A percentile compares a stretch with the other conserved stretches of the same genome.
phyloP scores from a whole-genome alignment of 176 grass and related monocot species.

The Avena insularis region DNA sequence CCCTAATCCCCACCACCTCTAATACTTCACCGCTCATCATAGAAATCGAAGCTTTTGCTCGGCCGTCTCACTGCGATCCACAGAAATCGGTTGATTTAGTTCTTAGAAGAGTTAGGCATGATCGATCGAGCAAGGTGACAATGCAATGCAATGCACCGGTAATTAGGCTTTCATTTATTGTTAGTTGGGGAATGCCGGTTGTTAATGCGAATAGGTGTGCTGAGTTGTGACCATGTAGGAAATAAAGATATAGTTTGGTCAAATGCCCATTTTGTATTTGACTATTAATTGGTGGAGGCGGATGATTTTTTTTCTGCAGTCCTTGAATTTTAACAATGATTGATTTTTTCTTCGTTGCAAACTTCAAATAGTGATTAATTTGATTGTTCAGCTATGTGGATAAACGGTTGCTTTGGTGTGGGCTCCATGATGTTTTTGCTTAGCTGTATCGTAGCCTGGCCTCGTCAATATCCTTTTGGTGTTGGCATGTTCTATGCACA shows the following conservation, averaged over 20 bases:
- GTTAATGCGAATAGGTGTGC: not conserved
- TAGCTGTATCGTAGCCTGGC: constrained; percentile 30
- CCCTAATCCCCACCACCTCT: not conserved
- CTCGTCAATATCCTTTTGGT: not conserved
- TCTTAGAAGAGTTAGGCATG: not conserved
- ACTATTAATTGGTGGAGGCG: not conserved
- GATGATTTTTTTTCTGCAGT: constrained; percentile 20
- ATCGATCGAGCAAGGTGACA: not conserved
- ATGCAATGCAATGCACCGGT: not conserved
- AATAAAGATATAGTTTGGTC: constrained; percentile 25
- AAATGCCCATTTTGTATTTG: constrained; percentile 30
- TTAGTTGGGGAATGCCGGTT: not conserved
- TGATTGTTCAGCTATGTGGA: constrained; percentile 29
- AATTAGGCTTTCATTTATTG: not conserved
- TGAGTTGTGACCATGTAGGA: constrained; percentile 36
- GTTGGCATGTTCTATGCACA: not conserved
- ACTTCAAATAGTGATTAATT: constrained; percentile 10
- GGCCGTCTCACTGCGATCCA: not conserved
- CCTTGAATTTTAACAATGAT: not conserved
- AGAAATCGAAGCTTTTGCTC: not conserved
- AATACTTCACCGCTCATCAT: not conserved
- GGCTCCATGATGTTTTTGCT: constrained; percentile 19
- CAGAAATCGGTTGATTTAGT: not conserved
- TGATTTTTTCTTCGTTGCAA: not conserved
- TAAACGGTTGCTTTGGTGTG: constrained; percentile 5